Evolutionary conservation across 179 eudicot genomes (phyloP).

Genomic region (Silene noctiflora): DNA sequence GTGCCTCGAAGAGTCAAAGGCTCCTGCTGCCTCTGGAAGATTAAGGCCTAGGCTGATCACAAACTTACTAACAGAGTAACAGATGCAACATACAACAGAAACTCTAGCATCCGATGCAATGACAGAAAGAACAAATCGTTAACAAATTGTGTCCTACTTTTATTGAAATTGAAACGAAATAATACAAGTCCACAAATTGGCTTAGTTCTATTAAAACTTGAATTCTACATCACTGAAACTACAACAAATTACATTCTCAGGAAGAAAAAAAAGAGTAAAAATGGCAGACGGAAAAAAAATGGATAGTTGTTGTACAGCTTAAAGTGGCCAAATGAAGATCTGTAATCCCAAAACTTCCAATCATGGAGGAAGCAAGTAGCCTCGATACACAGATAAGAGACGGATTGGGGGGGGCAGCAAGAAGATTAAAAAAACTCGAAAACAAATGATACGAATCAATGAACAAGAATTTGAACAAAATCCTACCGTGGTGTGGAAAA

Average conservation of each 20-base stretch:
- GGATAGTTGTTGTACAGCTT: constrained; percentile 47
- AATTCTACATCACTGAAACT: constrained; percentile 64
- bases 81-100: background rate
- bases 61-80: background rate
- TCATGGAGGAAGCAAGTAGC: constrained; percentile 30
- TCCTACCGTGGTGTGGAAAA: constrained; percentile 29
- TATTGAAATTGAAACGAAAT: constrained; percentile 41
- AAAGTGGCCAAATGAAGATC: constrained; percentile 38
- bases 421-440: constrained; percentile 26
- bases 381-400: constrained; percentile 44
- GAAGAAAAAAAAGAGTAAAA: constrained; percentile 20
- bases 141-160: constrained; percentile 36
- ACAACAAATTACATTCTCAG: constrained; percentile 52
- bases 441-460: constrained; percentile 56
- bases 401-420: constrained; percentile 27
- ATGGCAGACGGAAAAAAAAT: constrained; percentile 22
- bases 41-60: background rate
- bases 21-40: too few species aligned
- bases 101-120: background rate
- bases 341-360: constrained; percentile 41
- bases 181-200: constrained; percentile 47
- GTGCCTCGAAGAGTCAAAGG: background rate
- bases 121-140: constrained; percentile 14
- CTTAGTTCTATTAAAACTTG: constrained; percentile 40
- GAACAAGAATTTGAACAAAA: constrained; percentile 42